Conservation (phyloP, 805 yeast genomes). For the Martiniozyma abietophila region DNA sequence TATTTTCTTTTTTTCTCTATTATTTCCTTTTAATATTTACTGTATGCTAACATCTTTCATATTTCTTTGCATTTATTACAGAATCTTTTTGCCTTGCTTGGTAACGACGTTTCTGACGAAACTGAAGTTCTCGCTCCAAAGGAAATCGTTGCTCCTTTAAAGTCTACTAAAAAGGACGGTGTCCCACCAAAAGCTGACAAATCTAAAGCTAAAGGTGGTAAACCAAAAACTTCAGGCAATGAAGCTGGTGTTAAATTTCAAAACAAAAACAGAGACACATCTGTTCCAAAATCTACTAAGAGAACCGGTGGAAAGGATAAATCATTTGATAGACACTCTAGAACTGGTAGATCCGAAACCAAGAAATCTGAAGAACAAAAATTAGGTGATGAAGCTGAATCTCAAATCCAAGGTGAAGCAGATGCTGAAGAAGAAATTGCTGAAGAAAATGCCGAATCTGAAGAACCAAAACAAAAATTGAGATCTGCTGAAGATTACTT, state of each 20-base stretch:
- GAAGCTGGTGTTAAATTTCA: constrained; percentile 78
- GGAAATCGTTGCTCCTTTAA: constrained; percentile 73
- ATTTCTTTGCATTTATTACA: too few relatives aligned
- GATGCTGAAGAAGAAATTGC: constrained; percentile 45
- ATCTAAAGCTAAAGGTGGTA: constrained; percentile 63
- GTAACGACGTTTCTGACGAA: constrained; percentile 83
- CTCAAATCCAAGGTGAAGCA: constrained; percentile 37
- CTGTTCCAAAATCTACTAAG: constrained; percentile 43
- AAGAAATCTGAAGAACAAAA: constrained; percentile 76
- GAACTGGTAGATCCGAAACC: constrained; percentile 76
- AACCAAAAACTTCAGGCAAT: constrained; percentile 70
- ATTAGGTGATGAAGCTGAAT: constrained; percentile 75
- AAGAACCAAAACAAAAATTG: constrained; percentile 38
- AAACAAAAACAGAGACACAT: constrained; percentile 57
- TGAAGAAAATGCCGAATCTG: constrained; percentile 31
- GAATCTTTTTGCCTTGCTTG: constrained; percentile 79
- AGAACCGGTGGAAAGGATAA: constrained; percentile 38
- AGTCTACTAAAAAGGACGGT: constrained; percentile 83
- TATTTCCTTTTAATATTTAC: too few relatives aligned
- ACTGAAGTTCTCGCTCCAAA: constrained; percentile 50
- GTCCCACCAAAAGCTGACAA: constrained; percentile 73
- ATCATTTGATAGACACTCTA: constrained; percentile 77
- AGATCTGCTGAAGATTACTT: constrained; percentile 84
- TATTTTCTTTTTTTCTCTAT: too few relatives aligned
- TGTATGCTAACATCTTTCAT: too few relatives aligned